A percentile compares a stretch with the other conserved stretches of the same genome.
Conservation (phyloP, 495 filamentous ascomycete species). For the Penicillium canescens region DNA sequence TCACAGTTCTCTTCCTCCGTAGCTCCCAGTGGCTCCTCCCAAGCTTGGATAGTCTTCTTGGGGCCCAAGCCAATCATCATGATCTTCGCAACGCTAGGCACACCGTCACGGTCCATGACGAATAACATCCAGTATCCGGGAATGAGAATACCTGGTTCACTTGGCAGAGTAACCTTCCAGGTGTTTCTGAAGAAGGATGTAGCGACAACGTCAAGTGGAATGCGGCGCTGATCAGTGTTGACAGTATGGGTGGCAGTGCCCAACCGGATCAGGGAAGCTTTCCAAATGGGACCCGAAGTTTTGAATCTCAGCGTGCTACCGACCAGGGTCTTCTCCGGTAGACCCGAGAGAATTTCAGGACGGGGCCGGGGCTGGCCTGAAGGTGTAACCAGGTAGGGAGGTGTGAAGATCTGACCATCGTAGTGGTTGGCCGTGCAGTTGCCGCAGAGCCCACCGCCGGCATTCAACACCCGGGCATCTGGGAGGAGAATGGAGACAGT, state of each 20-base stretch:
- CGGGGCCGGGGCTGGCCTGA: background rate
- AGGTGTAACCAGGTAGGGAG: slow-evolving; percentile 46
- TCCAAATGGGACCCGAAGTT: background rate
- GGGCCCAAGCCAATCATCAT: background rate
- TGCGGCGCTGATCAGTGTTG: slow-evolving; percentile 59
- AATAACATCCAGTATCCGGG: slow-evolving; percentile 64
- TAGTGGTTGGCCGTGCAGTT: slow-evolving; percentile 56
- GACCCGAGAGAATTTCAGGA: slow-evolving; percentile 1
- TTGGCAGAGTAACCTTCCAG: background rate
- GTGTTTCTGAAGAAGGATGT: background rate
- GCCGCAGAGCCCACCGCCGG: slow-evolving; percentile 58
- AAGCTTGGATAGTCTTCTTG: background rate
- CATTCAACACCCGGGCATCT: slow-evolving; percentile 55
- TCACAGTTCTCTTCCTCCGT: background rate
- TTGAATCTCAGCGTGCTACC: slow-evolving; percentile 27
- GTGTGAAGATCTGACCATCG: slow-evolving; percentile 58
- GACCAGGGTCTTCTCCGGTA: slow-evolving; percentile 9
- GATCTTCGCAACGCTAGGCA: slow-evolving; percentile 44
- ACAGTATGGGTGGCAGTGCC: slow-evolving; percentile 56
- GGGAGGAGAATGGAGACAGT: slow-evolving; percentile 54
- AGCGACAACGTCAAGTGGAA: slow-evolving; percentile 30
- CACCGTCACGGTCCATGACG: slow-evolving; percentile 43
- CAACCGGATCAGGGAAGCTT: slow-evolving; percentile 43
- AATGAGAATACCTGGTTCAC: slow-evolving; percentile 50
- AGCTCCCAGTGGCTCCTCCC: background rate